Evolutionary conservation across 2,329 filamentous ascomycete genomes (phyloP), one percentile per base, ranked within the genome.

Genomic region (Domatiomyces globalis): DNA sequence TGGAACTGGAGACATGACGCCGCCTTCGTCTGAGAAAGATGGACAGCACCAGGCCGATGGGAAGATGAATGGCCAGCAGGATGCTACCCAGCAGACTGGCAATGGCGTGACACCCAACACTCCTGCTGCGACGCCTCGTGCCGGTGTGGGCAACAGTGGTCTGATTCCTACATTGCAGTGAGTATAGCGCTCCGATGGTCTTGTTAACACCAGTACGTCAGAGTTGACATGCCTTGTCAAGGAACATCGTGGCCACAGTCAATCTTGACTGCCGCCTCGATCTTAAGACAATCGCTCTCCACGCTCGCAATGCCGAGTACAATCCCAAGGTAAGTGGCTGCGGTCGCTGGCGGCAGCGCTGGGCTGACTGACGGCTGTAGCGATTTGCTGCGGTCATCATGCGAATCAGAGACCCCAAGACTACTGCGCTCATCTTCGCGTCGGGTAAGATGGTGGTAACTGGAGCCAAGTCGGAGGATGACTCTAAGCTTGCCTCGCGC

Each of bases 361-460:
- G 48, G 51, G 52, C 50, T 56, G 69, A 69, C 67, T 72, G 71
- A 69, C 70, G 66, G 57, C 58, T 65, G 63, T 73, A 94, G 88
- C 90, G 90, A 84, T 96, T 96, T 67, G 92, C 90, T 63, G 90
- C 90, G 66, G 90, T 96, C 60, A 96, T 98, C 71, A 96, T 98
- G 92, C 88, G 92, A 74, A 98, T 98, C 62, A 89, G 92, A 65
- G 92, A 98, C 65, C 92, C 92, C 55, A 98, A 98, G 77, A 98
- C 92, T 4, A 98, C 92, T 2, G 92, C 92, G 5, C 73, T 98
- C 52, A 96, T 98, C 75, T 98, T 98, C 64, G 92, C 92, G 54
- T 94, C 85, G 1, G 92, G 92, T 71, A 98, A 98, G 80, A 96
- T 98, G 92, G 92, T 96, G 46, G 92, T 96, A 15, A 96, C 92